phyloP scores from a whole-genome alignment of 345 rosid species.

The Syzygium oleosum region DNA sequence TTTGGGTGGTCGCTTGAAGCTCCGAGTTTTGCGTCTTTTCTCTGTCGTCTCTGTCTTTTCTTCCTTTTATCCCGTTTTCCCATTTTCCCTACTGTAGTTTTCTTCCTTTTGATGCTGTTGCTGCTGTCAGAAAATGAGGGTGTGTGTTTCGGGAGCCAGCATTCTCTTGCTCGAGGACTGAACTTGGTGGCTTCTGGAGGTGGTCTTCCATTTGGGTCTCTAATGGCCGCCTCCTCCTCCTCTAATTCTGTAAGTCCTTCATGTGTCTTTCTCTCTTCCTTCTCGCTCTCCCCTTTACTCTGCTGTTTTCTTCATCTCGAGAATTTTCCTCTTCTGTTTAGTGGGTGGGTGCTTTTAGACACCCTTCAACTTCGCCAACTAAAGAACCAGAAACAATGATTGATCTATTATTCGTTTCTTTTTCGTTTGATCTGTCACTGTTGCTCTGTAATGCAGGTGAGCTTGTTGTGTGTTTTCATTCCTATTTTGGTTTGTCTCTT shows the following conservation, averaged over 20 bases:
- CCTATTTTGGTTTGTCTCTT: background rate
- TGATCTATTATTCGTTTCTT: background rate
- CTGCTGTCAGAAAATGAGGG: background rate
- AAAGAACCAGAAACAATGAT: background rate
- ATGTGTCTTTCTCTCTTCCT: background rate
- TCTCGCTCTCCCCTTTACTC: background rate
- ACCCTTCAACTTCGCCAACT: background rate
- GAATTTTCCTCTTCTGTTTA: background rate
- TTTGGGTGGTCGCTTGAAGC: background rate
- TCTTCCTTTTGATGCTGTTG: background rate
- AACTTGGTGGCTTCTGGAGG: background rate
- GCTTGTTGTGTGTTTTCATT: background rate
- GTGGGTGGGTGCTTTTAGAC: background rate
- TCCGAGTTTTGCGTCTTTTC: background rate
- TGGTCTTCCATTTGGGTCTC: background rate
- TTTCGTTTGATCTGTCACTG: background rate
- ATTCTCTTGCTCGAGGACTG: background rate
- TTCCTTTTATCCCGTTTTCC: background rate
- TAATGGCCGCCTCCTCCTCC: background rate
- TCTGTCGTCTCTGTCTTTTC: background rate
- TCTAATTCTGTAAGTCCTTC: background rate
- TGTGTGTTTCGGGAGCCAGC: background rate
- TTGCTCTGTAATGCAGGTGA: background rate
- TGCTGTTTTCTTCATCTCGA: background rate
- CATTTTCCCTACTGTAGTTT: background rate